Conservation (phyloP, 495 filamentous ascomycete genomes). For the Lepidopterella palustris region DNA sequence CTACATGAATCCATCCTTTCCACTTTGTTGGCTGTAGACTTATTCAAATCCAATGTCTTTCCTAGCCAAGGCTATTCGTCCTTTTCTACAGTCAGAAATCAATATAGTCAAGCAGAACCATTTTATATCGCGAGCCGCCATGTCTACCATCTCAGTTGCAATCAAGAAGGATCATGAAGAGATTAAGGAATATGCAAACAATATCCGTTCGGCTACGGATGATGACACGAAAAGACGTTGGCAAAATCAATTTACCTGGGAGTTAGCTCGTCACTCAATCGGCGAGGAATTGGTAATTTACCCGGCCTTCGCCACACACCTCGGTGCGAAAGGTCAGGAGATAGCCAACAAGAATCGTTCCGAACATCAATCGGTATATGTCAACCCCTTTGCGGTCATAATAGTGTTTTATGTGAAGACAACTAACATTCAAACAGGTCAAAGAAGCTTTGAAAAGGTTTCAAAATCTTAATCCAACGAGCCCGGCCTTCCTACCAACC, state of each 20-base stretch:
- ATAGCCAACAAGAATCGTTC: slow-evolving; percentile 55
- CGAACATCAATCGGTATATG: slow-evolving; percentile 49
- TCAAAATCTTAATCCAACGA: slow-evolving; percentile 46
- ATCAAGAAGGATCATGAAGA: slow-evolving; percentile 60
- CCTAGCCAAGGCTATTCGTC: too few relatives aligned
- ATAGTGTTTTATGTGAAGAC: neutral
- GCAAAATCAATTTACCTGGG: slow-evolving; percentile 67
- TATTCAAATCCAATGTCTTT: too few relatives aligned
- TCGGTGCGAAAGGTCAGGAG: slow-evolving; percentile 44
- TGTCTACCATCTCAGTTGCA: slow-evolving; percentile 43
- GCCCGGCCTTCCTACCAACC: slow-evolving; percentile 46
- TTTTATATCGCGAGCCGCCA: neutral
- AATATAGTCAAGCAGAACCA: too few relatives aligned
- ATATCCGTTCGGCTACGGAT: slow-evolving; percentile 47
- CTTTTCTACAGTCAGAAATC: too few relatives aligned
- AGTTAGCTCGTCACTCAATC: slow-evolving; percentile 59
- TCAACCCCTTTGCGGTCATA: neutral
- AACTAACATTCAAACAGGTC: slow-evolving; percentile 42
- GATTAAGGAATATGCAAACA: slow-evolving; percentile 52
- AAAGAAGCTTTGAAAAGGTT: slow-evolving; percentile 57
- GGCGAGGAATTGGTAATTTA: slow-evolving; percentile 66
- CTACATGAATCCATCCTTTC: too few relatives aligned
- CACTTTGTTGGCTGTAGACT: too few relatives aligned
- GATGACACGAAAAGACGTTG: slow-evolving; percentile 46
- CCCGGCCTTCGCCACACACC: slow-evolving; percentile 56